Base-by-base conservation (phyloP, 2,329 filamentous ascomycete species). In the Lasiodiplodia sp. region DNA sequence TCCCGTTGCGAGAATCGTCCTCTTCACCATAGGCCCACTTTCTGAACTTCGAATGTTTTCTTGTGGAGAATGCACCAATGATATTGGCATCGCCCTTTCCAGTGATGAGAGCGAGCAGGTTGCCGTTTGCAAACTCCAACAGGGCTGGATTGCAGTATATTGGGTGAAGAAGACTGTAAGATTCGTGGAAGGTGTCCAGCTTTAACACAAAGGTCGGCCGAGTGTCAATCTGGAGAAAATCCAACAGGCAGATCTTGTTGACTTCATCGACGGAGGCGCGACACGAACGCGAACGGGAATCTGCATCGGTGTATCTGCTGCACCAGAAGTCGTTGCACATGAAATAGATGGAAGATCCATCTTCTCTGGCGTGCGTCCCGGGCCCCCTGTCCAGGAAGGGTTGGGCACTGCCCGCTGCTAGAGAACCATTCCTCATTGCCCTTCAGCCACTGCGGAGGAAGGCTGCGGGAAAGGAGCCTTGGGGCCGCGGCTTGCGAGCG, bases 111-210 rank as follows among this genome's bases (percentile, higher is more conserved):
- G 56, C 68, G 51, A 75, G 52, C 23, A 79, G 67, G 10, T 65
- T 25, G n/a, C 52, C 58, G 18, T 38, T n/a, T 12, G 70, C 68
- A 2, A 67, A 62, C 4, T 38, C 67, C n/a, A 69, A 51, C 31
- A 78, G 67, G 10, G 76, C 74, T 12, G 72, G 67, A 58, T 76
- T 77, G 60, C 69, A 71, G 68, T 78, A 77, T 10, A 73, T 51
- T 18, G 70, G 65, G 23, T 56, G 37, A 21, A 68, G 67, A 12
- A 68, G 14, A 31, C 21, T 57, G 38, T 44, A 28, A 11, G 51
- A 2, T 21, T 37, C 71, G 44, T 76, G 69, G 1, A 69, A 51
- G 14, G 68, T 68, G 31, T 69, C 57, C n/a, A 58, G 31, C 23
- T 72, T 63, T 34, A 73, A 23, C 21, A 72, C 72, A 57, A 77